Percentiles rank a stretch among this genome's conserved stretches.
phyloP scores from a whole-genome alignment of 2,329 filamentous ascomycete species.

The Metarhizium humberi region DNA sequence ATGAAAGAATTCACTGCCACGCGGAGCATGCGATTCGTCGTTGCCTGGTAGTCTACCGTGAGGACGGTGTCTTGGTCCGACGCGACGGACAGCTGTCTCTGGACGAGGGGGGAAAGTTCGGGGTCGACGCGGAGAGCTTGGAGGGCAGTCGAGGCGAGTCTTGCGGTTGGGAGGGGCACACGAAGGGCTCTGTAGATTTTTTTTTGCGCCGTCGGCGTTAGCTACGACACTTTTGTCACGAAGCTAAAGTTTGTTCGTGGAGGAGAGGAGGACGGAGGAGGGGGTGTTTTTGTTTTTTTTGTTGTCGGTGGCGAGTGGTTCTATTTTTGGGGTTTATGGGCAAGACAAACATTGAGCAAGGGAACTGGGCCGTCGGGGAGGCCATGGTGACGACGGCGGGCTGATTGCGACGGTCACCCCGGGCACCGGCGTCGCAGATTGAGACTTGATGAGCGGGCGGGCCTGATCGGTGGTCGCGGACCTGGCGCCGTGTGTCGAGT shows the following conservation, averaged over 20 bases:
- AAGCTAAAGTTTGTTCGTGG: not conserved
- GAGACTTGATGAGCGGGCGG: not conserved
- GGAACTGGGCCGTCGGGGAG: constrained; percentile 2
- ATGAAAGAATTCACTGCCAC: constrained; percentile 96
- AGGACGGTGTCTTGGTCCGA: constrained; percentile 40
- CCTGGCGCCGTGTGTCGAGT: not conserved
- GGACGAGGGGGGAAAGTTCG: constrained; percentile 79
- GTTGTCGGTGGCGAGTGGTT: constrained; percentile 19
- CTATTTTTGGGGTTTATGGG: constrained; percentile 10
- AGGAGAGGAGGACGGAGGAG: constrained; percentile 36
- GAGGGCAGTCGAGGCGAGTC: constrained; percentile 68
- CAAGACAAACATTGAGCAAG: constrained; percentile 8
- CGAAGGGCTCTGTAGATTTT: constrained; percentile 50
- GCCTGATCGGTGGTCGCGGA: not conserved
- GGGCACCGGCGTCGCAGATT: not conserved
- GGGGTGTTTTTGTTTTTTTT: not conserved
- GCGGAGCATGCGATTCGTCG: constrained; percentile 91
- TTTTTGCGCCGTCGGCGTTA: not conserved
- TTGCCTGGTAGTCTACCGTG: constrained; percentile 69
- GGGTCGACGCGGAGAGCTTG: constrained; percentile 74
- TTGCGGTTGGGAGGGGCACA: constrained; percentile 71
- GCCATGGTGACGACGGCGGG: constrained; percentile 1
- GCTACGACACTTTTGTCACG: not conserved
- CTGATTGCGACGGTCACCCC: not conserved
- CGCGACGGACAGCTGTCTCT: constrained; percentile 52